Evolutionary conservation across 2,329 filamentous ascomycete genomes (phyloP).

Genomic region (Fusarium papillatum): DNA sequence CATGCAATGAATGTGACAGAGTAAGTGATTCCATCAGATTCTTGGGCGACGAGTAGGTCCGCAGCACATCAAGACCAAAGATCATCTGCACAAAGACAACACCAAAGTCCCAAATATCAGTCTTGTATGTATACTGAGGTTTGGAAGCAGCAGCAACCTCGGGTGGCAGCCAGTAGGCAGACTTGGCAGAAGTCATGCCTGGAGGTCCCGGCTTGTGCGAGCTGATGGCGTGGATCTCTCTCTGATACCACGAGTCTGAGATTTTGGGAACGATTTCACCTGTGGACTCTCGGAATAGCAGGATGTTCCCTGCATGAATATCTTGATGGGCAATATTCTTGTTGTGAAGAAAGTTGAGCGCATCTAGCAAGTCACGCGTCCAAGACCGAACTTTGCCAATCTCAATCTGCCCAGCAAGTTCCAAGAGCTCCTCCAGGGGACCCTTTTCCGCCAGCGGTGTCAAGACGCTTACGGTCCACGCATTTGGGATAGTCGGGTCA

Average conservation of each 20-base stretch:
- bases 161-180: slow-evolving; percentile 86
- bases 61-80: slow-evolving; percentile 83
- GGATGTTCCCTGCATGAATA: slow-evolving; percentile 84
- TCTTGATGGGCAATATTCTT: slow-evolving; percentile 87
- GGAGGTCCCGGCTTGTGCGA: slow-evolving; percentile 65
- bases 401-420: slow-evolving; percentile 81
- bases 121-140: slow-evolving; percentile 79
- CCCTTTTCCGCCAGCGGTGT: slow-evolving; percentile 86
- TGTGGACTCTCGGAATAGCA: slow-evolving; percentile 78
- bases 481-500: slow-evolving; percentile 51
- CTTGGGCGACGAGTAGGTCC: slow-evolving; percentile 84
- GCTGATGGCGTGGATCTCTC: slow-evolving; percentile 73
- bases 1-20: slow-evolving; percentile 81
- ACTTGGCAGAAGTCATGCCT: slow-evolving; percentile 73
- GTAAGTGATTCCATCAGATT: slow-evolving; percentile 78
- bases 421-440: slow-evolving; percentile 84
- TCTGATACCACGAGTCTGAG: slow-evolving; percentile 80
- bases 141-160: slow-evolving; percentile 77
- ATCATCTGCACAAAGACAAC: slow-evolving; percentile 95
- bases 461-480: slow-evolving; percentile 83
- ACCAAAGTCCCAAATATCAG: slow-evolving; percentile 96
- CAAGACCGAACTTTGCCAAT: slow-evolving; percentile 85
- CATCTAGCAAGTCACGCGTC: slow-evolving; percentile 93
- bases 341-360: slow-evolving; percentile 87
- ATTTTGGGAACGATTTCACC: slow-evolving; percentile 82